These are phyloP conservation scores for Solanum megistacrolobum DNA, from an alignment of 257 asterid genomes.

Conservation along the genomic window DNA sequence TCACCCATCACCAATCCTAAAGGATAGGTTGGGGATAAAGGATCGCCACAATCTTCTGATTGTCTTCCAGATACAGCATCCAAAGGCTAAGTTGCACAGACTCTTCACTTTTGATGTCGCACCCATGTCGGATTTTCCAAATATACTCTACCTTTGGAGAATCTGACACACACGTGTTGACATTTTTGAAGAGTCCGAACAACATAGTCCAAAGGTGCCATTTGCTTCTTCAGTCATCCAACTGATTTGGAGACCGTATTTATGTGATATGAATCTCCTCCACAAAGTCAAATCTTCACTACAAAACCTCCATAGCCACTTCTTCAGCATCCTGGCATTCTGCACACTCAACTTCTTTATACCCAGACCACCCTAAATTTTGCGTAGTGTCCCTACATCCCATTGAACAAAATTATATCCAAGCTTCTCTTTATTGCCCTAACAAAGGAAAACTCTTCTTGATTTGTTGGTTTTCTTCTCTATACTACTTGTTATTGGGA, in stretches of 20 bases:
- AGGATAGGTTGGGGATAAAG: not conserved
- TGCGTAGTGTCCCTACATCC: not conserved
- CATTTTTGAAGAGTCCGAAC: not conserved
- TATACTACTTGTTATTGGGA: not conserved
- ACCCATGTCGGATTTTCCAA: not conserved
- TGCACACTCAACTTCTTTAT: not conserved
- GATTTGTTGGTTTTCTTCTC: not conserved
- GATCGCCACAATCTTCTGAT: not conserved
- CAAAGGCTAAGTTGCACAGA: not conserved
- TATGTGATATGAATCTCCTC: not conserved
- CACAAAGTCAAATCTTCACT: not conserved
- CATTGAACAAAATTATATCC: not conserved
- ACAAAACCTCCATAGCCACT: not conserved
- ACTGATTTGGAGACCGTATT: no score
- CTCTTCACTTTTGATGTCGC: not conserved
- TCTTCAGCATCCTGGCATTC: not conserved
- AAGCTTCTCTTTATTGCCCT: not conserved
- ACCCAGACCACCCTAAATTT: not conserved
- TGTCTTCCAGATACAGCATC: not conserved
- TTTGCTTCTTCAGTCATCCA: not conserved
- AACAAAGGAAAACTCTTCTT: not conserved
- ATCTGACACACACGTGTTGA: not conserved
- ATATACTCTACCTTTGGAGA: not conserved
- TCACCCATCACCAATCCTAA: not conserved
- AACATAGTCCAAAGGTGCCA: not conserved